phyloP scores from a whole-genome alignment of 1,284 basidiomycete species.

The Farysia itapuensis region DNA sequence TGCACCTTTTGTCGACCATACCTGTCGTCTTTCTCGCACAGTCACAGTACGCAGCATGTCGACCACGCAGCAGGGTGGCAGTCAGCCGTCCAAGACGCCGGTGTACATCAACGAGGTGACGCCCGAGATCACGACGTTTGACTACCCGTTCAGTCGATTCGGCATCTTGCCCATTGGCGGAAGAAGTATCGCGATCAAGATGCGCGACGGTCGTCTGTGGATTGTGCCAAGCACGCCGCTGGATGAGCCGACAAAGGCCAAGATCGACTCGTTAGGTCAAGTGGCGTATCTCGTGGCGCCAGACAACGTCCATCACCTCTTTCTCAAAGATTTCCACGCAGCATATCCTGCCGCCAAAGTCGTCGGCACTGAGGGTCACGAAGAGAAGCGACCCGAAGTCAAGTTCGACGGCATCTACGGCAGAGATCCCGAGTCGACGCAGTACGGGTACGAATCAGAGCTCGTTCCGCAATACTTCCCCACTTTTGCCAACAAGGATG shows the following conservation, averaged over 20 bases:
- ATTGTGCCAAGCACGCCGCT: conserved; percentile 82
- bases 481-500: conserved; percentile 80
- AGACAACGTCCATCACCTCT: conserved; percentile 63
- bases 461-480: conserved; percentile 67
- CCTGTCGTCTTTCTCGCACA: too few relatives aligned
- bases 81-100: conserved; percentile 20
- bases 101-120: conserved; percentile 37
- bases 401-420: conserved; percentile 59
- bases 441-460: conserved; percentile 49
- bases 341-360: conserved; percentile 55
- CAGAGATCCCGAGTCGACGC: conserved; percentile 15
- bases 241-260: conserved; percentile 69
- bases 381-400: conserved; percentile 61
- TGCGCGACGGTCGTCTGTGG: conserved; percentile 69
- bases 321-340: conserved; percentile 56
- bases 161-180: conserved; percentile 60
- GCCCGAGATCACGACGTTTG: conserved; percentile 53
- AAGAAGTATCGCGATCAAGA: conserved; percentile 71
- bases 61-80: conserved; percentile 6
- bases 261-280: conserved; percentile 73
- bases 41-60: conserved; percentile 10
- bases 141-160: conserved; percentile 56
- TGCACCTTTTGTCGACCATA: too few relatives aligned
- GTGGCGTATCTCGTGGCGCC: conserved; percentile 66
- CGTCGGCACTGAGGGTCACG: conserved; percentile 62